Percentiles rank a stretch among this genome's conserved stretches.
These are phyloP conservation scores for Exophiala sp. DNA, from an alignment of 2,329 filamentous ascomycete species.

Conservation along the genomic window DNA sequence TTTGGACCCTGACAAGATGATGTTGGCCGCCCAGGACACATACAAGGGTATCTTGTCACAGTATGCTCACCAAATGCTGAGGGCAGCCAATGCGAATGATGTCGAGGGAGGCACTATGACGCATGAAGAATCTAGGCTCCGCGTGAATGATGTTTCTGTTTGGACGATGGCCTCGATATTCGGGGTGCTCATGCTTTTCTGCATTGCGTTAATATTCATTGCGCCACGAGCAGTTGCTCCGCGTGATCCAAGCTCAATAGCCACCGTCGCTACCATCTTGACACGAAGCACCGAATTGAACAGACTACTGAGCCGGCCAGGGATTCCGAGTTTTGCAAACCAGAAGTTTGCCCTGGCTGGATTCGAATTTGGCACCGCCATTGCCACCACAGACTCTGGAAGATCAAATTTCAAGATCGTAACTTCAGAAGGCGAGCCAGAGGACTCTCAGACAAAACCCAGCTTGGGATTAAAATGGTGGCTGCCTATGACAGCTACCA, in stretches of 20 bases:
- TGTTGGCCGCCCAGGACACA: conserved; percentile 18
- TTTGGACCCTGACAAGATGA: conserved; percentile 21
- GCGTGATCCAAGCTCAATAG: conserved; percentile 27
- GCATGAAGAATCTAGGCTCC: conserved; percentile 14
- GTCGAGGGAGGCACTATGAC: conserved; percentile 15
- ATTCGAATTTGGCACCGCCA: conserved; percentile 28
- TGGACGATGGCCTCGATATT: conserved; percentile 22
- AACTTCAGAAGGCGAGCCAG: conserved; percentile 24
- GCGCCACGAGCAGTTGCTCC: conserved; percentile 26
- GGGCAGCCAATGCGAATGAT: conserved; percentile 5
- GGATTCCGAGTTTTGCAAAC: conserved; percentile 18
- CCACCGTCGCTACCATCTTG: conserved; percentile 21
- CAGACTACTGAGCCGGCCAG: conserved; percentile 21
- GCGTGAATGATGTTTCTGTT: conserved; percentile 24
- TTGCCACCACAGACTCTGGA: conserved; percentile 24
- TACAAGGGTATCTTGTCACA: conserved; percentile 26
- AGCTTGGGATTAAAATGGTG: conserved; percentile 22
- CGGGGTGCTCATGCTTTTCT: conserved; percentile 19
- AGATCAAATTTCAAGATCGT: conserved; percentile 26
- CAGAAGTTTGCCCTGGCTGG: conserved; percentile 24
- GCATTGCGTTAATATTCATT: conserved; percentile 22
- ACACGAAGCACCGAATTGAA: conserved; percentile 27
- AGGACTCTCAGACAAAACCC: conserved; percentile 8
- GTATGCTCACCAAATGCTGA: conserved; percentile 23
- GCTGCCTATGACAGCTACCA: conserved; percentile 23